Evolutionary conservation across 176 grass and related monocot genomes (phyloP), one percentile per base, ranked within the genome.

Genomic region (Luzula sylvatica): DNA sequence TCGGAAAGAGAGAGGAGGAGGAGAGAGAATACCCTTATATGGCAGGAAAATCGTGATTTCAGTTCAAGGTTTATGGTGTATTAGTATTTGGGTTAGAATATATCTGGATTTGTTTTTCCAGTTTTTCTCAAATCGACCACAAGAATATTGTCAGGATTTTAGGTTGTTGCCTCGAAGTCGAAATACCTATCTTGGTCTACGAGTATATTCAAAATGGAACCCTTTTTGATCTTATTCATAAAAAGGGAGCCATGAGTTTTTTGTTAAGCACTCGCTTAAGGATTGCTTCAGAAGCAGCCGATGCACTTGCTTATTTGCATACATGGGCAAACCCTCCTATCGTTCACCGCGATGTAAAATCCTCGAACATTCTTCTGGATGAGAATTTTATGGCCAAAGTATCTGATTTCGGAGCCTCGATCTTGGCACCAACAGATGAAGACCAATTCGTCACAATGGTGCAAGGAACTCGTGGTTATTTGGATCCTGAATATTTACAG

Each of bases 381-480:
- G 55, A 40, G 28, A 42, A 58, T 38, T 58, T 21, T 19, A 38
- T 58, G 9, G 55, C 55, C 5, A 58, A 58, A 28, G 30, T 58
- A 8, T 58, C 55, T 22, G 55, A 58, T 42, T 58, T 58, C 40
- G 32, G 55, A 14, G 55, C 55, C 22, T 58, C 55, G 1, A 3
- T 38, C 7, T 23, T 58, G 21, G 29, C 55, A 58, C 55, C 55
- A 23, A 2, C 55, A 14, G 55, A 58, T 42, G 16, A 58, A 41
- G 19, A 42, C 40, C 32, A 35, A 58, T 58, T 58, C n/a, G 32
- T 39, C 15, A 58, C 55, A 42, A 5, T 58, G 17, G 55, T 58
- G 11, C 55, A 58, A 58, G 55, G 55, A 42, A 58, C 55, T 24
- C 55, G 35, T 2, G 55, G 55, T 5, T 58, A 58, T 58, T 58